Conservation (phyloP, 2,329 filamentous ascomycete species). For the Colletotrichum sp. region DNA sequence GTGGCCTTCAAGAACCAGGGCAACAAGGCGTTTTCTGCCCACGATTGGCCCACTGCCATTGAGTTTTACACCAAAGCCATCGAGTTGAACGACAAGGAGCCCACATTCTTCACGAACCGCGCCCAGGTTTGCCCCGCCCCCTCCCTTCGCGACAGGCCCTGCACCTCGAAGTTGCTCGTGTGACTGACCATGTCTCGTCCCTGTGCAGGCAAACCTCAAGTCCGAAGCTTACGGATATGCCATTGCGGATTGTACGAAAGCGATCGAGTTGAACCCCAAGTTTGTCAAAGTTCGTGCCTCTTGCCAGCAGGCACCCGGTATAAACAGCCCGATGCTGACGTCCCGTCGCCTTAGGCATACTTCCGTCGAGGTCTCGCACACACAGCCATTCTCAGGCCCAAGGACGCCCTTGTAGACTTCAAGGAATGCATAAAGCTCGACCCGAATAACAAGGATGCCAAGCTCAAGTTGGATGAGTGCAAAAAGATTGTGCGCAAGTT, state of each 20-base stretch:
- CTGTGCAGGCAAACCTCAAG: constrained; percentile 83
- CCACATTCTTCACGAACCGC: constrained; percentile 92
- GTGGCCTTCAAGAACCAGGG: constrained; percentile 89
- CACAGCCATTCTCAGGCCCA: constrained; percentile 87
- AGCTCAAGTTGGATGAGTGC: constrained; percentile 88
- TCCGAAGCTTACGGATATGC: constrained; percentile 94
- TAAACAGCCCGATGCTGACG: constrained; percentile 17
- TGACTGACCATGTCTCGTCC: constrained; percentile 46
- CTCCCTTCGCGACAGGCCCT: background rate
- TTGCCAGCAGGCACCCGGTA: background rate
- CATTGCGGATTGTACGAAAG: constrained; percentile 87
- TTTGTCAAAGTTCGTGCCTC: constrained; percentile 77
- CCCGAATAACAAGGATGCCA: constrained; percentile 87
- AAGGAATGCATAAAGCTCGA: constrained; percentile 88
- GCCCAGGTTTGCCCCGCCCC: constrained; percentile 72
- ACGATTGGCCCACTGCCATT: constrained; percentile 85
- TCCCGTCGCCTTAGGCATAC: constrained; percentile 69
- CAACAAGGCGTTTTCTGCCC: constrained; percentile 88
- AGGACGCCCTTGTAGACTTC: constrained; percentile 91
- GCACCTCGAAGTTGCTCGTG: constrained; percentile 35
- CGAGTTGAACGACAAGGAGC: constrained; percentile 79
- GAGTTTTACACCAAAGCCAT: constrained; percentile 90
- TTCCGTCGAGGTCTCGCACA: constrained; percentile 92
- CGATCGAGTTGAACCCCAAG: constrained; percentile 85
- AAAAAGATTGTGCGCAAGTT: constrained; percentile 92